phyloP scores from a whole-genome alignment of 495 filamentous ascomycete species.

The Penicillium odoratum region DNA sequence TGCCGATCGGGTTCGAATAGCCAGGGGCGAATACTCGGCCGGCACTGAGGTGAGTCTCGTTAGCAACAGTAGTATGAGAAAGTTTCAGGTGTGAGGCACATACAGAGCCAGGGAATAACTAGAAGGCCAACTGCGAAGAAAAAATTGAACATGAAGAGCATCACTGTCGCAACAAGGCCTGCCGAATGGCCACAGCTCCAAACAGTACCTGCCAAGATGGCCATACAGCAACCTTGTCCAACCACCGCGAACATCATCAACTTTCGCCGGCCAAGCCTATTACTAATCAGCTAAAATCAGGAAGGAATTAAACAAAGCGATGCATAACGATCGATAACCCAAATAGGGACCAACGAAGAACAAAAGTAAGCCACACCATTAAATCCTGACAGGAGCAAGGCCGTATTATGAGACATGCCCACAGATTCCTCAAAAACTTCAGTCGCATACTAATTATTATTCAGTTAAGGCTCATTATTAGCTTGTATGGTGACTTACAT shows the following conservation, averaged over 20 bases:
- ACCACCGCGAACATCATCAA: constrained; percentile 51
- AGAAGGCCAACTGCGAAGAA: constrained; percentile 37
- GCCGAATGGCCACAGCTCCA: constrained; percentile 29
- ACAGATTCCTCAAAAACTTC: constrained; percentile 39
- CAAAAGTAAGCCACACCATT: constrained; percentile 50
- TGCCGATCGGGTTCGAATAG: constrained; percentile 36
- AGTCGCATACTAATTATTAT: constrained; percentile 28
- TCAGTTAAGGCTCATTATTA: neutral
- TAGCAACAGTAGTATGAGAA: neutral
- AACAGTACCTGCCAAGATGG: constrained; percentile 34
- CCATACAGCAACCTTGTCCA: constrained; percentile 53
- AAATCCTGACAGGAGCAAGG: constrained; percentile 46
- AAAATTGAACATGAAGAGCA: constrained; percentile 41
- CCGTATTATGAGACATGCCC: constrained; percentile 40
- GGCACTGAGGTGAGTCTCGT: constrained; percentile 21
- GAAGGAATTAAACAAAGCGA: neutral
- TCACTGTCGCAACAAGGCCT: constrained; percentile 33
- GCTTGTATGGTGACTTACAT: constrained; percentile 21
- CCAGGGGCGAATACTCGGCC: constrained; percentile 36
- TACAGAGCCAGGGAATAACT: constrained; percentile 38
- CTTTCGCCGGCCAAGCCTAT: constrained; percentile 45
- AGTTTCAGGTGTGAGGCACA: constrained; percentile 6
- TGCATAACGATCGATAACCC: constrained; percentile 48
- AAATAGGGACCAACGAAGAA: constrained; percentile 49
- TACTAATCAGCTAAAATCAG: constrained; percentile 5